Percentiles rank a stretch among this genome's conserved stretches.
phyloP scores from a whole-genome alignment of 2,329 filamentous ascomycete species.

The Colletotrichum plurivorum region DNA sequence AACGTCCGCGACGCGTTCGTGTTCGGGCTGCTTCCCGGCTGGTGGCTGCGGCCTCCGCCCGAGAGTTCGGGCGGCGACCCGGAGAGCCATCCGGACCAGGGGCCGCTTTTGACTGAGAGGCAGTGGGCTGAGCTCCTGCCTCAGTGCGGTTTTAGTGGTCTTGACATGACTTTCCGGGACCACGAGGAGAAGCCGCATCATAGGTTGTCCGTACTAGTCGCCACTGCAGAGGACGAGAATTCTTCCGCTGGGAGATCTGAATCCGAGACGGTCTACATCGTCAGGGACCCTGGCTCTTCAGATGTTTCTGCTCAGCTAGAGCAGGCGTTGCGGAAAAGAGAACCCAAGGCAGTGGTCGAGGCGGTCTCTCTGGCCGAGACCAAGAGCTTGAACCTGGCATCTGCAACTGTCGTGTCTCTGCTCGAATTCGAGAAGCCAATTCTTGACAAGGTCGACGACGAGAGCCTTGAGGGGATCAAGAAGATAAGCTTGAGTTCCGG shows the following conservation, averaged over 20 bases:
- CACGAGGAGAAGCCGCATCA: constrained; percentile 26
- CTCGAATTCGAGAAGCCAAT: constrained; percentile 4
- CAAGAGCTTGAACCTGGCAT: neutral
- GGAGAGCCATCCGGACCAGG: constrained; percentile 41
- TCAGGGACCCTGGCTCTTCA: constrained; percentile 30
- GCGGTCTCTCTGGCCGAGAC: neutral
- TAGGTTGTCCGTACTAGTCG: constrained; percentile 2
- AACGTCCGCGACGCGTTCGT: constrained; percentile 41
- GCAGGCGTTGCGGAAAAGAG: neutral
- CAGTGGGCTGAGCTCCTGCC: constrained; percentile 42
- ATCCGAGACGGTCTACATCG: neutral
- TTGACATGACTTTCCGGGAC: constrained; percentile 46
- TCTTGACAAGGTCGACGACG: neutral
- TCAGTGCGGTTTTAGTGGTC: constrained; percentile 39
- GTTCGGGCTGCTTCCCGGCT: constrained; percentile 53
- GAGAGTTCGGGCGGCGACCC: constrained; percentile 39
- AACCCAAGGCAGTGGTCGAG: neutral
- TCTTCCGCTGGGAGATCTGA: neutral
- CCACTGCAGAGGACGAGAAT: neutral
- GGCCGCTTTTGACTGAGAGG: constrained; percentile 44
- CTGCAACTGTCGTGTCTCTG: constrained; percentile 1
- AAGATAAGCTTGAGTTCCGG: neutral
- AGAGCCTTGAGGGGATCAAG: neutral
- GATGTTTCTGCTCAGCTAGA: constrained; percentile 27
- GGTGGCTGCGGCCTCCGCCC: constrained; percentile 51